These are phyloP conservation scores for Begonia fuchsioides DNA, from an alignment of 306 rosid genomes.

Conservation along the genomic window DNA sequence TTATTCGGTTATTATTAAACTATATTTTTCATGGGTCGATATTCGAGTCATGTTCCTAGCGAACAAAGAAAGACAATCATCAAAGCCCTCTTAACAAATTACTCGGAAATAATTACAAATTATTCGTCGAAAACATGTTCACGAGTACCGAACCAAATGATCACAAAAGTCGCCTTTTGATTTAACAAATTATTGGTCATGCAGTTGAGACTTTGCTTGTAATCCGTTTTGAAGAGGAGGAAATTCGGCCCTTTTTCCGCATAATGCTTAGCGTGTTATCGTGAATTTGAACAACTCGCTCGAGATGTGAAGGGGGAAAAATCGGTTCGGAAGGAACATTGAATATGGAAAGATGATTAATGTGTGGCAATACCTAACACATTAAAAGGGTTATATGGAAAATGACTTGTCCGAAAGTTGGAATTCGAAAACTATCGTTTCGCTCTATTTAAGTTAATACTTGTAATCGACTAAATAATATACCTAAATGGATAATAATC, in stretches of 20 bases:
- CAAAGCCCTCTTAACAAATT: too few relatives aligned
- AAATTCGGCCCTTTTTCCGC: conserved; percentile 27
- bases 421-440: conserved; percentile 15
- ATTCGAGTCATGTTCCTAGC: too few relatives aligned
- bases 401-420: not conserved
- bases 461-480: too few relatives aligned
- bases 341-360: not conserved
- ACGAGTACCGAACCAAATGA: too few relatives aligned
- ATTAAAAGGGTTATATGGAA: not conserved
- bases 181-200: conserved; percentile 18
- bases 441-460: too few relatives aligned
- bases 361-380: not conserved
- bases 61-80: too few relatives aligned
- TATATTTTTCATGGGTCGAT: too few relatives aligned
- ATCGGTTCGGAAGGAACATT: not conserved
- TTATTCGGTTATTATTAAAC: too few relatives aligned
- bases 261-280: conserved; percentile 12
- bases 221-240: conserved; percentile 24
- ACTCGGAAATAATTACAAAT: too few relatives aligned
- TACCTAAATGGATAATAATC: too few relatives aligned
- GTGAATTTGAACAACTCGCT: not conserved
- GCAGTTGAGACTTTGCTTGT: conserved; percentile 35
- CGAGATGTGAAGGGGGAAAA: not conserved
- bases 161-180: too few relatives aligned
- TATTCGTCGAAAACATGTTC: too few relatives aligned